phyloP scores from a whole-genome alignment of 2,329 filamentous ascomycete genomes.

The Tolypocladium album region DNA sequence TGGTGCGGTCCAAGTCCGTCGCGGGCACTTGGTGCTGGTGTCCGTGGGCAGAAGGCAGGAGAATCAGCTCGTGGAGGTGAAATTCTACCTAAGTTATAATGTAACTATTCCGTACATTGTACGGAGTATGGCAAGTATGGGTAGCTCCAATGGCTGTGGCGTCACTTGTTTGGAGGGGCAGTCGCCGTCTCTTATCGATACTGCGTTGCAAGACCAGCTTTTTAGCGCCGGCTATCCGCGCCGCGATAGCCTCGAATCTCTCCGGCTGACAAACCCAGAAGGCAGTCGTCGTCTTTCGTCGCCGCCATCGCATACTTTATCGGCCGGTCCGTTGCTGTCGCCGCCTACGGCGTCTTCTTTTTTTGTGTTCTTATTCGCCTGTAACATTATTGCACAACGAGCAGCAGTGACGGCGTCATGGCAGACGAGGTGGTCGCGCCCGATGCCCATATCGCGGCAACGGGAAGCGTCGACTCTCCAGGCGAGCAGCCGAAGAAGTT shows the following conservation, averaged over 20 bases:
- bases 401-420: conserved; percentile 15
- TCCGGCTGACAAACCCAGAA: background rate
- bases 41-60: background rate
- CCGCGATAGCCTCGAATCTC: background rate
- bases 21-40: background rate
- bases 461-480: conserved; percentile 8
- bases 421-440: conserved; percentile 24
- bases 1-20: background rate
- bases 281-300: background rate
- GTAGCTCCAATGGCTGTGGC: background rate
- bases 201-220: background rate
- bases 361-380: too few species aligned
- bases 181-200: background rate
- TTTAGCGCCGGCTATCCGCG: background rate
- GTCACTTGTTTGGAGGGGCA: background rate
- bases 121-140: too few species aligned
- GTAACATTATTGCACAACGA: background rate
- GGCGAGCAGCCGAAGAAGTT: conserved; percentile 38
- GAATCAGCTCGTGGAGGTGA: too few species aligned
- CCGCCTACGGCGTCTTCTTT: background rate
- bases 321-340: background rate
- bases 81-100: too few species aligned
- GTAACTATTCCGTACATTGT: too few species aligned
- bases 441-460: conserved; percentile 9
- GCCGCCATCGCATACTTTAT: background rate